These are phyloP conservation scores for Ganoderma multipileum DNA, from an alignment of 1,284 basidiomycete genomes.

Conservation along the genomic window DNA sequence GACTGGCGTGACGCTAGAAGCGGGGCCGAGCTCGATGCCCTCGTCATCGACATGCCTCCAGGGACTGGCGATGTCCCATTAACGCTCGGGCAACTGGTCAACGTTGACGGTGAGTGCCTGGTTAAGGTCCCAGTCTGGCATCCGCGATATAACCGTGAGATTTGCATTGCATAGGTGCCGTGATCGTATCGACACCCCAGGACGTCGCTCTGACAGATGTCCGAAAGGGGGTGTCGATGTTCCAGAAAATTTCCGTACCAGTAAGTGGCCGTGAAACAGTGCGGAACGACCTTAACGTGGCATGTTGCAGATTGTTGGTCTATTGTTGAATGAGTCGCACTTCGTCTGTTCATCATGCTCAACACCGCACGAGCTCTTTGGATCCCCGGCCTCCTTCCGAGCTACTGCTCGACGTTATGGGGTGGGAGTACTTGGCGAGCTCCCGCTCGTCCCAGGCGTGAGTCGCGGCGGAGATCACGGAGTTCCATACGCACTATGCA, in stretches of 20 bases:
- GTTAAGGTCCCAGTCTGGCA: background rate
- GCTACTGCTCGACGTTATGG: constrained; percentile 66
- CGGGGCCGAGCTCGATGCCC: constrained; percentile 73
- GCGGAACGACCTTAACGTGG: background rate
- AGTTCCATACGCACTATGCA: constrained; percentile 57
- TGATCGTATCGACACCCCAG: constrained; percentile 96
- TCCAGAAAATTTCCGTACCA: constrained; percentile 89
- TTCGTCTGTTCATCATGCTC: constrained; percentile 86
- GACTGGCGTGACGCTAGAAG: constrained; percentile 74
- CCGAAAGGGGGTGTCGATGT: constrained; percentile 93
- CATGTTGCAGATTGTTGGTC: constrained; percentile 76
- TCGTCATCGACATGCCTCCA: constrained; percentile 97
- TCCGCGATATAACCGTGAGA: background rate
- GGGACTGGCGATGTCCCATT: constrained; percentile 97
- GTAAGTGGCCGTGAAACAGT: constrained; percentile 50
- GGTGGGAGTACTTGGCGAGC: constrained; percentile 79
- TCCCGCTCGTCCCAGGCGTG: constrained; percentile 84
- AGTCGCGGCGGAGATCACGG: constrained; percentile 83
- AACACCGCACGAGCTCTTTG: constrained; percentile 81
- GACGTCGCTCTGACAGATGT: constrained; percentile 94
- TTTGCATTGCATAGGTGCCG: constrained; percentile 63
- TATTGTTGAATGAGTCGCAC: constrained; percentile 91
- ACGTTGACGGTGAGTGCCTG: constrained; percentile 74
- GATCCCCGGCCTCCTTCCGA: constrained; percentile 72
- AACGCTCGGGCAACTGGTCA: constrained; percentile 90